Evolutionary conservation across 2,329 filamentous ascomycete genomes (phyloP).

Genomic region (Aspergillus sergii): DNA sequence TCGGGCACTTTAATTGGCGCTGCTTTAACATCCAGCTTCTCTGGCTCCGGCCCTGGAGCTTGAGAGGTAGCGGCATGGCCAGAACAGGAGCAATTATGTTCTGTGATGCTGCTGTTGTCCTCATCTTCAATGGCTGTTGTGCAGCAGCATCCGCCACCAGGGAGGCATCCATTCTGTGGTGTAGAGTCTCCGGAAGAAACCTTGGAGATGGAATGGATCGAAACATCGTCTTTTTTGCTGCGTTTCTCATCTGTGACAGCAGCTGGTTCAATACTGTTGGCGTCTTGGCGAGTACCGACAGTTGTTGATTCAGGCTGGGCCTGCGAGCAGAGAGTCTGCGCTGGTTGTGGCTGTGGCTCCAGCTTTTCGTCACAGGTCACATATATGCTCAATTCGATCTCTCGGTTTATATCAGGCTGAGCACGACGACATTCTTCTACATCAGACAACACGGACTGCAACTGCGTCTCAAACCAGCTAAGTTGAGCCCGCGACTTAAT

Average conservation of each 20-base stretch:
- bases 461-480: constrained; percentile 55
- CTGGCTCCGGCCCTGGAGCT: constrained; percentile 1
- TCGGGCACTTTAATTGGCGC: constrained; percentile 8
- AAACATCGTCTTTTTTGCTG: constrained; percentile 26
- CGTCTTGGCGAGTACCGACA: neutral
- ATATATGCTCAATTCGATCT: constrained; percentile 57
- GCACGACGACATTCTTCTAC: constrained; percentile 39
- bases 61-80: constrained; percentile 22
- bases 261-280: neutral
- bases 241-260: constrained; percentile 15
- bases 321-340: constrained; percentile 29
- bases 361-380: constrained; percentile 57
- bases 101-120: constrained; percentile 38
- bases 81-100: constrained; percentile 42
- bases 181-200: constrained; percentile 13
- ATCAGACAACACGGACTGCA: constrained; percentile 50
- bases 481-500: constrained; percentile 58
- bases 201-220: constrained; percentile 21
- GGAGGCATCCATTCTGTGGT: constrained; percentile 22
- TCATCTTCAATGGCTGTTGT: constrained; percentile 51
- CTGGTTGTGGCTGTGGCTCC: constrained; percentile 24
- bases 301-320: neutral
- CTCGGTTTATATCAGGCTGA: constrained; percentile 38
- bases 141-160: constrained; percentile 51
- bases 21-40: constrained; percentile 4